A percentile compares a stretch with the other conserved stretches of the same genome.
Evolutionary conservation across 2,329 filamentous ascomycete genomes (phyloP).

Genomic region (Penicillium hesseltinei): DNA sequence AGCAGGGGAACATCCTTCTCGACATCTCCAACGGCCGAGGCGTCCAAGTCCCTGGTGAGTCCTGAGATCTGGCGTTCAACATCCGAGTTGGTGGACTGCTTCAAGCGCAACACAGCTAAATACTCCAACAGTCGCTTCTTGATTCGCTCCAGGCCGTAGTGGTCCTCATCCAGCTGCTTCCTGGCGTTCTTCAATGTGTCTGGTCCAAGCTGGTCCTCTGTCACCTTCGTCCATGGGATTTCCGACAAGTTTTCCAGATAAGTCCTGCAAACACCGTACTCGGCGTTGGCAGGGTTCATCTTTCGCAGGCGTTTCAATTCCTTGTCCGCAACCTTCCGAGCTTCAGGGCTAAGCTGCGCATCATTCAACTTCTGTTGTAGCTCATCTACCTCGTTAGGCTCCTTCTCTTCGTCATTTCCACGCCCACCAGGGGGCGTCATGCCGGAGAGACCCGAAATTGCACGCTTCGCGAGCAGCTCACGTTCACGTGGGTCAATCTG

Average conservation of each 20-base stretch:
- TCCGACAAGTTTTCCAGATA: constrained; percentile 93
- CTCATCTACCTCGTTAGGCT: constrained; percentile 86
- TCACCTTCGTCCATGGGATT: constrained; percentile 84
- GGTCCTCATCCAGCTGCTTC: constrained; percentile 90
- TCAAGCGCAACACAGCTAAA: constrained; percentile 89
- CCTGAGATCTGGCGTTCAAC: constrained; percentile 71
- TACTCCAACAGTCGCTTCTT: constrained; percentile 97
- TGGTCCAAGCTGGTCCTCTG: constrained; percentile 79
- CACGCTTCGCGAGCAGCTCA: constrained; percentile 43
- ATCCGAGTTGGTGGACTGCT: constrained; percentile 83
- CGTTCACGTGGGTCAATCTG: constrained; percentile 50
- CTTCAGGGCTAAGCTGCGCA: constrained; percentile 78
- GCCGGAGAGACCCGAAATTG: constrained; percentile 46
- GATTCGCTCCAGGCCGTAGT: constrained; percentile 94
- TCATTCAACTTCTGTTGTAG: constrained; percentile 82
- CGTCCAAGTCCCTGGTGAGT: constrained; percentile 49
- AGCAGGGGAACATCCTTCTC: constrained; percentile 58
- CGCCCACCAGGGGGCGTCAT: constrained; percentile 44
- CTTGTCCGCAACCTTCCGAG: constrained; percentile 83
- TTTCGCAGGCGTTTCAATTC: constrained; percentile 86
- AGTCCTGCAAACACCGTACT: constrained; percentile 89
- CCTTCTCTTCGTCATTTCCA: constrained; percentile 67
- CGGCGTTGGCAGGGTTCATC: constrained; percentile 94
- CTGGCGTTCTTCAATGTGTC: constrained; percentile 76
- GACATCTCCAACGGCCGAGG: constrained; percentile 41